Evolutionary conservation across 2,329 filamentous ascomycete species (phyloP).

Genomic region (Fusarium concolor): DNA sequence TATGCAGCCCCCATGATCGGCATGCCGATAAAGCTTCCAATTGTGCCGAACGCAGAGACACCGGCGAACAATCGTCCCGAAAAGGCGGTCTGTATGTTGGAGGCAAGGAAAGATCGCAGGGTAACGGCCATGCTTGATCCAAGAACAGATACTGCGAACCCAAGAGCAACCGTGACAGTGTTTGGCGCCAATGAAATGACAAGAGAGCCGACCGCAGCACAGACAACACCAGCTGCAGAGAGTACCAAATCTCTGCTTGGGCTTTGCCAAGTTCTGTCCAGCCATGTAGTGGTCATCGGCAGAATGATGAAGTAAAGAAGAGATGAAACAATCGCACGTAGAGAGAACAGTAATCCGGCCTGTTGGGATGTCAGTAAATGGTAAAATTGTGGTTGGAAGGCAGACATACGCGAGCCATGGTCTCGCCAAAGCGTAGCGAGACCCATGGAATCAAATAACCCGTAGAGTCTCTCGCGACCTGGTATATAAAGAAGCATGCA

Average conservation of each 20-base stretch:
- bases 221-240: neutral
- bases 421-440: neutral
- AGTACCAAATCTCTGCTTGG: neutral
- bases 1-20: conserved; percentile 5
- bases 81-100: neutral
- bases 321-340: neutral
- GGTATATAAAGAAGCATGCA: conserved; percentile 6
- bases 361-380: neutral
- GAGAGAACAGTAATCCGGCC: neutral
- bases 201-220: neutral
- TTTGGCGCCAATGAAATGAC: neutral
- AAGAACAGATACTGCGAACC: neutral
- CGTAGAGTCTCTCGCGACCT: neutral
- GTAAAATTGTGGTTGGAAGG: fast-evolving
- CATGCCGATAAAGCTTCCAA: neutral
- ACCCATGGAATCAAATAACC: conserved; percentile 6
- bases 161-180: neutral
- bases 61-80: conserved; percentile 7
- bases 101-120: conserved; percentile 5
- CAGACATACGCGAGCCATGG: neutral
- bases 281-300: neutral
- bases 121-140: conserved; percentile 1
- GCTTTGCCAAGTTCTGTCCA: neutral
- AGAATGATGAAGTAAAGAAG: conserved; percentile 2
- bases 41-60: neutral